Conservation (phyloP, 257 asterid genomes). For the Petunia secreta region DNA sequence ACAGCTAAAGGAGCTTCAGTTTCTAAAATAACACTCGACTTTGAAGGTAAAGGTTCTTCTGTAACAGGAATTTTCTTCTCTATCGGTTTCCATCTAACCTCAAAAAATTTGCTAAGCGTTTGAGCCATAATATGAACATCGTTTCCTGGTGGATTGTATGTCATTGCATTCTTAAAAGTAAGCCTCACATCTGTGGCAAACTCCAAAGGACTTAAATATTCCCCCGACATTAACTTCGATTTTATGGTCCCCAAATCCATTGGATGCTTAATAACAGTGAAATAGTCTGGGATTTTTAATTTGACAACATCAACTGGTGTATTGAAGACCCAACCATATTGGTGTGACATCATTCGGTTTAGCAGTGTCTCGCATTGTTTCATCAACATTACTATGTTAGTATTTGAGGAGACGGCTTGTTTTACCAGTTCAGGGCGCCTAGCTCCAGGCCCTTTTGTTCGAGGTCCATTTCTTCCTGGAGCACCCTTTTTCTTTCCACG, state of each 20-base stretch:
- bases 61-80: constrained; percentile 45
- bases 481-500: constrained; percentile 54
- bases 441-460: constrained; percentile 52
- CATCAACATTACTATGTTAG: constrained; percentile 54
- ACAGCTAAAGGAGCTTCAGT: constrained; percentile 61
- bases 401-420: constrained; percentile 40
- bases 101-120: constrained; percentile 56
- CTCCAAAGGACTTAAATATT: constrained; percentile 58
- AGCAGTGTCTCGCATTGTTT: constrained; percentile 71
- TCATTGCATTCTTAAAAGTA: constrained; percentile 83
- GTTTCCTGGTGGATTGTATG: constrained; percentile 88
- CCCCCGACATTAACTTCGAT: constrained; percentile 55
- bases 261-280: constrained; percentile 72
- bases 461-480: constrained; percentile 61
- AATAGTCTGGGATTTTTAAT: constrained; percentile 75
- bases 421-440: constrained; percentile 44
- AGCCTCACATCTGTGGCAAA: constrained; percentile 80
- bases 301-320: constrained; percentile 73
- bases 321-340: constrained; percentile 64
- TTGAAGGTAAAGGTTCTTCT: constrained; percentile 29
- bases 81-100: constrained; percentile 73
- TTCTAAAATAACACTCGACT: constrained; percentile 53
- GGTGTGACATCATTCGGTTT: constrained; percentile 57
- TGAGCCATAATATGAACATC: constrained; percentile 71
- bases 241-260: constrained; percentile 91